These are phyloP conservation scores for Botrytis byssoidea DNA, from an alignment of 2,329 filamentous ascomycete genomes.

Conservation along the genomic window DNA sequence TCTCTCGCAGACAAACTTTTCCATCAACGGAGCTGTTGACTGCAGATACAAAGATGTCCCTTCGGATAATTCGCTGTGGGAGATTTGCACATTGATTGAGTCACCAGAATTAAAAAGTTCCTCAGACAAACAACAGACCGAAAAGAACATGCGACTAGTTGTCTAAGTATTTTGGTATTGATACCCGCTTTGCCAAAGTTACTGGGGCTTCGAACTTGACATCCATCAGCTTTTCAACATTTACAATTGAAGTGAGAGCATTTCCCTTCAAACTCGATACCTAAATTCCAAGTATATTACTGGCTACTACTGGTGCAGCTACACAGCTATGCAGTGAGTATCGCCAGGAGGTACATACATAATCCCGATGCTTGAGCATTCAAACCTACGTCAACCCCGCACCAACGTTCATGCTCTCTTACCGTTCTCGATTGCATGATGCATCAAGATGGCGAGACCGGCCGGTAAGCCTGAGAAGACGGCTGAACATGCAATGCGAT, in stretches of 20 bases:
- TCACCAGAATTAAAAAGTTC: too few relatives aligned
- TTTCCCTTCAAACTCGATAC: background rate
- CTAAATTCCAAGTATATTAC: background rate
- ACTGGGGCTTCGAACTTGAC: background rate
- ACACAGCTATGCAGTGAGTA: background rate
- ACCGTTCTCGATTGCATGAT: background rate
- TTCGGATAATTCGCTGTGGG: background rate
- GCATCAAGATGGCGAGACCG: background rate
- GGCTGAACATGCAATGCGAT: conserved; percentile 1
- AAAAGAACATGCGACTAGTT: background rate
- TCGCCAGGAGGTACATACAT: background rate
- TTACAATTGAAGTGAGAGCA: background rate
- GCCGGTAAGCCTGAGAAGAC: background rate
- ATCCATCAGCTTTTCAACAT: background rate
- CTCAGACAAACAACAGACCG: background rate
- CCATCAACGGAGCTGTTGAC: background rate
- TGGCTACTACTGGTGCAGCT: background rate
- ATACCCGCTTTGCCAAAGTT: background rate
- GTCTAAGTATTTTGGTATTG: background rate
- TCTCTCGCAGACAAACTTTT: background rate
- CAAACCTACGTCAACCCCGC: background rate
- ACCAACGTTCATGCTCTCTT: background rate
- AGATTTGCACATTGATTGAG: background rate
- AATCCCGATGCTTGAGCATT: background rate
- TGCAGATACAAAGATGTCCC: background rate